Evolutionary conservation across 768 basidiomycete genomes (phyloP), one percentile per base, ranked within the genome.

Genomic region (Mrakia hoshinonis): DNA sequence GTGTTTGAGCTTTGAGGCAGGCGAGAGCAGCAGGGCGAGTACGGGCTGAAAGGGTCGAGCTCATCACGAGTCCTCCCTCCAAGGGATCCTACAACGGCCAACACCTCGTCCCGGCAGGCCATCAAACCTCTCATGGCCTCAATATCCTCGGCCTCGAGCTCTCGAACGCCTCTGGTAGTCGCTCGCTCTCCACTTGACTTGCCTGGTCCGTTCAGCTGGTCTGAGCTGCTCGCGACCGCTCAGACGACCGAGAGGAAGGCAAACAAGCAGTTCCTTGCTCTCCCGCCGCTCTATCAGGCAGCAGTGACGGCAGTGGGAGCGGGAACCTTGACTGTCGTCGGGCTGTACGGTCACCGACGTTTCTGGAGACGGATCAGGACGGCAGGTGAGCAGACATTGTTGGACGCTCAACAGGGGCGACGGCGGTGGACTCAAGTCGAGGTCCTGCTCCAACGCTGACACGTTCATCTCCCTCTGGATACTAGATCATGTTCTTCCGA

Each of bases 291-390:
- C 18, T 22, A 61, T 12, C 58, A 61, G 34, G 58, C 58, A 36
- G 34, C 31, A 18, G 31, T 61, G 1, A 61, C 58, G 34, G 36
- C 34, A 20, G 31, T 22, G 36, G 58, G 58, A 20, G 36, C 58
- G 10, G 36, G 15, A n/a, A 15, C 34, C 4, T 22, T 31, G 20
- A 61, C 58, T 1, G 5, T 61, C 6, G 11, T 36, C 7, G 7
- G 31, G 12, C 20, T 39, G 58, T 61, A 39, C n/a, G 58, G 58
- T 5, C n/a, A 61, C 20, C 34, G n/a, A 22, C 31, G 58, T 13
- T 61, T 61, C 9, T 61, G 58, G 58, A 61, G n/a, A 61, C 58
- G 58, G 34, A 39, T 61, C 31, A 31, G 36, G 58, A 61, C 31
- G 4, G 31, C 58, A 36, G 58, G 58, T 61, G 22, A 61, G n/a